A percentile compares a stretch with the other conserved stretches of the same genome.
Evolutionary conservation across 2,329 filamentous ascomycete genomes (phyloP).

Genomic region (Calonectria leucothoes): DNA sequence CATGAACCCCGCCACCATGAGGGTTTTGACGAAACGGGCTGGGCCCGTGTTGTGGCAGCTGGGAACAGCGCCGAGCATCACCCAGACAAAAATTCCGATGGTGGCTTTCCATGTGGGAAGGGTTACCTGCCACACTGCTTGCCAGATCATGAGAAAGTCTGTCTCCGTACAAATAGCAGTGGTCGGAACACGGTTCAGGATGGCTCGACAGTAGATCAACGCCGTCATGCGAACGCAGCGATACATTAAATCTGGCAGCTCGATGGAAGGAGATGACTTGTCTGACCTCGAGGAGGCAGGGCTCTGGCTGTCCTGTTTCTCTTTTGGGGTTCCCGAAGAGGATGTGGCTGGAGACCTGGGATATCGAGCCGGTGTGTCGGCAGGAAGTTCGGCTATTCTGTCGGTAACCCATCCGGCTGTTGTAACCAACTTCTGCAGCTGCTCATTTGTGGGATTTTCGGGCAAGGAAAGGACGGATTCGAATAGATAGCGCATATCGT

Average conservation of each 20-base stretch:
- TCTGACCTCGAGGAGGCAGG: constrained; percentile 28
- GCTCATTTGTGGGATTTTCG: constrained; percentile 44
- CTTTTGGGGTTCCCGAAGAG: constrained; percentile 21
- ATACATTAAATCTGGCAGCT: constrained; percentile 58
- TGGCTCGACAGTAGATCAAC: constrained; percentile 60
- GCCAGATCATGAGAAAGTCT: constrained; percentile 59
- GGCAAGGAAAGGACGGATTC: constrained; percentile 55
- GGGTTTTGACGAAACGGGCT: constrained; percentile 58
- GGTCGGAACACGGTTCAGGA: constrained; percentile 56
- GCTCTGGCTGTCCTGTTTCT: constrained; percentile 18
- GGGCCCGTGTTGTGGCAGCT: constrained; percentile 52
- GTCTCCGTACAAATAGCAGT: constrained; percentile 50
- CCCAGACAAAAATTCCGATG: constrained; percentile 62
- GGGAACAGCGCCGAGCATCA: constrained; percentile 56
- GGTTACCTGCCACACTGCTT: constrained; percentile 58
- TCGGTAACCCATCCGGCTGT: constrained; percentile 55
- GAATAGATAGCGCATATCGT: constrained; percentile 63
- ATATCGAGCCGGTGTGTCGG: constrained; percentile 35
- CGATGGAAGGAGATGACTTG: constrained; percentile 30
- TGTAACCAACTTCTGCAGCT: constrained; percentile 52
- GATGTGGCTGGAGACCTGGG: constrained; percentile 30
- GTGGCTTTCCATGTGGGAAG: constrained; percentile 58
- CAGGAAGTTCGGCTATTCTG: constrained; percentile 50
- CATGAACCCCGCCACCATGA: constrained; percentile 56
- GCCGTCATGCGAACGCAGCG: constrained; percentile 58